A percentile compares a stretch with the other conserved stretches of the same genome.
Conservation (phyloP, 176 grass and related monocot genomes). For the Elaeis guineensis region DNA sequence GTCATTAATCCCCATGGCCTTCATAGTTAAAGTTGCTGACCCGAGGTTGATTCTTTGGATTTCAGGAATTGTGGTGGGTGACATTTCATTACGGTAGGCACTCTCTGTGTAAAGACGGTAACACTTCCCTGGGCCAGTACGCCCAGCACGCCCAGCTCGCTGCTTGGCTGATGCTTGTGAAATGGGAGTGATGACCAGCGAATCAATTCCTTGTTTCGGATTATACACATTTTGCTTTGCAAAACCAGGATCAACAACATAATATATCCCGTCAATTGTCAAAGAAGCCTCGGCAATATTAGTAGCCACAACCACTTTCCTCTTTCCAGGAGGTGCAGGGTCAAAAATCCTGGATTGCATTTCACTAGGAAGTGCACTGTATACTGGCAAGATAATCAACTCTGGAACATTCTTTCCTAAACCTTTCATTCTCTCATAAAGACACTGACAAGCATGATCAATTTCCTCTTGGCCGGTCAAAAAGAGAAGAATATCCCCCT, state of each 20-base stretch:
- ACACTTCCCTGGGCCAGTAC: constrained; percentile 86
- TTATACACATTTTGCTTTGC: constrained; percentile 94
- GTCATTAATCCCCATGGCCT: constrained; percentile 97
- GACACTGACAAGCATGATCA: constrained; percentile 82
- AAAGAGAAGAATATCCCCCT: constrained; percentile 87
- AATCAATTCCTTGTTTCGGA: constrained; percentile 87
- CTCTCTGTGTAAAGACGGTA: constrained; percentile 93
- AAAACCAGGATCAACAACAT: constrained; percentile 93
- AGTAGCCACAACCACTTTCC: constrained; percentile 92
- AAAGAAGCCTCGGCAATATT: constrained; percentile 98
- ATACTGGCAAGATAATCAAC: constrained; percentile 88
- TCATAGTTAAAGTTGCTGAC: constrained; percentile 76
- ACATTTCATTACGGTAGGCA: constrained; percentile 91
- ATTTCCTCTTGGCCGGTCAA: constrained; percentile 95
- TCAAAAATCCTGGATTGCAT: constrained; percentile 98
- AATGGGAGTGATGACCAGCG: constrained; percentile 85
- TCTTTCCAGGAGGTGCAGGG: constrained; percentile 81
- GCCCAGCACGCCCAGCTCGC: constrained; percentile 88
- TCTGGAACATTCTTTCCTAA: constrained; percentile 85
- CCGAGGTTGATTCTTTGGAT: constrained; percentile 90
- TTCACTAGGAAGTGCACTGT: constrained; percentile 94
- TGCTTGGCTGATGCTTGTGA: constrained; percentile 96
- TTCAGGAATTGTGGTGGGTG: constrained; percentile 85
- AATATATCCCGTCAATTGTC: constrained; percentile 91
- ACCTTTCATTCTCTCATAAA: constrained; percentile 94